Percentiles rank a stretch among this genome's conserved stretches.
Conservation (phyloP, 768 basidiomycete genomes). For the Boletus insuetus region DNA sequence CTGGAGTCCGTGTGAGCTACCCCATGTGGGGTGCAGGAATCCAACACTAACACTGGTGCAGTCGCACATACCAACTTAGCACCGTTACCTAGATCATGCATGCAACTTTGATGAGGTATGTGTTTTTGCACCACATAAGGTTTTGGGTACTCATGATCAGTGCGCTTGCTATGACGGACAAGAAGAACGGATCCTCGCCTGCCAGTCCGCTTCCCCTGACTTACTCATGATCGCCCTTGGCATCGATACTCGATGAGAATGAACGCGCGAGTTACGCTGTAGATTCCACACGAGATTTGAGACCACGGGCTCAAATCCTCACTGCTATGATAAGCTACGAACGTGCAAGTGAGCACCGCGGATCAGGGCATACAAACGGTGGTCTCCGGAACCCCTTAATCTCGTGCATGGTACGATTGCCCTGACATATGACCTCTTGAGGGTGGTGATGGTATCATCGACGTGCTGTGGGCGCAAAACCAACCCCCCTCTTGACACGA, state of each 20-base stretch:
- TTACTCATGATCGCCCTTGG: conserved; percentile 56
- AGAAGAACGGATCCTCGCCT: conserved; percentile 46
- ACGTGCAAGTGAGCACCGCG: conserved; percentile 15
- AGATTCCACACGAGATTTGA: conserved; percentile 66
- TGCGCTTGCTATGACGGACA: conserved; percentile 52
- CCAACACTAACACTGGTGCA: neutral
- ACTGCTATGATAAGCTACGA: conserved; percentile 69
- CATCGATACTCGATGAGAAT: conserved; percentile 54
- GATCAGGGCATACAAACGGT: neutral
- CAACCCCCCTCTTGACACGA: neutral
- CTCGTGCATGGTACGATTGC: conserved; percentile 53
- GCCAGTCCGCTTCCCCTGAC: conserved; percentile 50
- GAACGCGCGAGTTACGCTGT: conserved; percentile 57
- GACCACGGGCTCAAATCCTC: conserved; percentile 47
- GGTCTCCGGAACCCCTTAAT: conserved; percentile 39
- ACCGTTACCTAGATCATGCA: conserved; percentile 19
- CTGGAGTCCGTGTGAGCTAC: conserved; percentile 44
- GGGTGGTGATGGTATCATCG: conserved; percentile 50
- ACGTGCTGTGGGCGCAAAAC: conserved; percentile 38
- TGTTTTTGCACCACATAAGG: conserved; percentile 21
- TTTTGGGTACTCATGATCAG: conserved; percentile 55
- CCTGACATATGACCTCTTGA: conserved; percentile 51
- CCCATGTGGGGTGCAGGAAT: neutral
- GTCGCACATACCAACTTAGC: conserved; percentile 16
- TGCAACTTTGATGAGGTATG: conserved; percentile 43